Conservation (phyloP, 768 basidiomycete species). For the Trametes cinnabarina region DNA sequence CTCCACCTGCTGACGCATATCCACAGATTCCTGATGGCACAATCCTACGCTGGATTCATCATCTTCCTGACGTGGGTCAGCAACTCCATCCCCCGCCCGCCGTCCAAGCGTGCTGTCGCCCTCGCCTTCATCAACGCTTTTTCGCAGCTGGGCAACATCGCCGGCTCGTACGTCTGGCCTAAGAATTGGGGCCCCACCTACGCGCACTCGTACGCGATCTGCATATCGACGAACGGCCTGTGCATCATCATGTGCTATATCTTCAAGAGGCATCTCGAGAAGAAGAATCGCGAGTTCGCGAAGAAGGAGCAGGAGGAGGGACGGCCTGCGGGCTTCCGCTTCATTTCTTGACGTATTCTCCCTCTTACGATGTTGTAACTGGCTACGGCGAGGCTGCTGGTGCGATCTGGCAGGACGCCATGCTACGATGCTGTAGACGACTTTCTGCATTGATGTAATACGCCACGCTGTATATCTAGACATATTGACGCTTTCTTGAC, state of each 20-base stretch:
- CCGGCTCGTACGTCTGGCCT: conserved; percentile 79
- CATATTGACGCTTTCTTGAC: no score
- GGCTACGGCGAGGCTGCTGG: background rate
- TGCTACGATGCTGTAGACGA: conserved; percentile 2
- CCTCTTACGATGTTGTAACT: background rate
- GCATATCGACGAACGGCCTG: conserved; percentile 54
- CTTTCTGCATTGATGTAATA: background rate
- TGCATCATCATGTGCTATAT: conserved; percentile 38
- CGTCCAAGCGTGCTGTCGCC: conserved; percentile 82
- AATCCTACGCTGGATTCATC: conserved; percentile 71
- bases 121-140: conserved; percentile 80
- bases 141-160: conserved; percentile 79
- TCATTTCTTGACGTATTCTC: conserved; percentile 25
- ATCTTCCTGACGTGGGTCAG: conserved; percentile 56
- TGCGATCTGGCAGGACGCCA: background rate
- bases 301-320: conserved; percentile 44
- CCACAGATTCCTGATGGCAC: conserved; percentile 72
- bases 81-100: conserved; percentile 65
- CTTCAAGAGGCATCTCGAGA: conserved; percentile 33
- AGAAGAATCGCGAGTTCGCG: conserved; percentile 31
- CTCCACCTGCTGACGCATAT: background rate
- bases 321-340: conserved; percentile 40
- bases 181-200: conserved; percentile 70
- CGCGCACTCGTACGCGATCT: conserved; percentile 67
- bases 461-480: conserved; percentile 9